phyloP scores from a whole-genome alignment of 2,329 filamentous ascomycete genomes.

The Colletotrichum lupini region DNA sequence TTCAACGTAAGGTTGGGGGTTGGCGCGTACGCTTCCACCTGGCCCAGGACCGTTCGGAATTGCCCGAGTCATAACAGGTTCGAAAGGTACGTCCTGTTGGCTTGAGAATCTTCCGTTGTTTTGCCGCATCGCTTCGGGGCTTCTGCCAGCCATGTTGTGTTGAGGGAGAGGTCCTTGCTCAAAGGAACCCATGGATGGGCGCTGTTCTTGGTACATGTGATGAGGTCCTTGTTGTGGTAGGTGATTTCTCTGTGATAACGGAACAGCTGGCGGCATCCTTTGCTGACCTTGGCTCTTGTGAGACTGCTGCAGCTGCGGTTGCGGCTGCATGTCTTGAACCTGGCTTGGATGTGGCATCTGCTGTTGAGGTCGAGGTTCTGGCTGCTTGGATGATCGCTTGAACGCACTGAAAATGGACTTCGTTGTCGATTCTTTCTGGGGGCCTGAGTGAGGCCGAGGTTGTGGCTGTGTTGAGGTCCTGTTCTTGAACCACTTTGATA shows the following conservation, averaged over 20 bases:
- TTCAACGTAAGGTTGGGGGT: slow-evolving; percentile 37
- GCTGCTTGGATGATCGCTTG: slow-evolving; percentile 40
- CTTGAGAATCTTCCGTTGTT: not conserved
- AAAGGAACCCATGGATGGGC: not conserved
- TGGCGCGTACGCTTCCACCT: not conserved
- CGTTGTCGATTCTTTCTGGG: slow-evolving; percentile 38
- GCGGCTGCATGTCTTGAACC: not conserved
- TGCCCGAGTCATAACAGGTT: not conserved
- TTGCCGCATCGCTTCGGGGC: slow-evolving; percentile 12
- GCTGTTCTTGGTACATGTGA: slow-evolving; percentile 21
- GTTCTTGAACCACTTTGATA: slow-evolving; percentile 36
- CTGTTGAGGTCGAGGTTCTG: slow-evolving; percentile 36
- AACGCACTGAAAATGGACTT: slow-evolving; percentile 41
- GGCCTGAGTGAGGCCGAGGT: slow-evolving; percentile 27
- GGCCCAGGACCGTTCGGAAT: not conserved
- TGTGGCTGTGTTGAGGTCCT: slow-evolving; percentile 22
- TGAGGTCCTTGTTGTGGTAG: slow-evolving; percentile 7
- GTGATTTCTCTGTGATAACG: not conserved
- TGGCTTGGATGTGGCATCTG: slow-evolving; percentile 12
- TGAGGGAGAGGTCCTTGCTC: slow-evolving; percentile 8
- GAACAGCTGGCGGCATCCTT: slow-evolving; percentile 9
- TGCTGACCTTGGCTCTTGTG: slow-evolving; percentile 13
- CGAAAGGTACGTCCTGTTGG: slow-evolving; percentile 3
- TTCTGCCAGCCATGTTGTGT: not conserved
- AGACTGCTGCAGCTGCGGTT: not conserved